Conservation (phyloP, 2,329 filamentous ascomycete genomes). For the Venturia aucupariae region DNA sequence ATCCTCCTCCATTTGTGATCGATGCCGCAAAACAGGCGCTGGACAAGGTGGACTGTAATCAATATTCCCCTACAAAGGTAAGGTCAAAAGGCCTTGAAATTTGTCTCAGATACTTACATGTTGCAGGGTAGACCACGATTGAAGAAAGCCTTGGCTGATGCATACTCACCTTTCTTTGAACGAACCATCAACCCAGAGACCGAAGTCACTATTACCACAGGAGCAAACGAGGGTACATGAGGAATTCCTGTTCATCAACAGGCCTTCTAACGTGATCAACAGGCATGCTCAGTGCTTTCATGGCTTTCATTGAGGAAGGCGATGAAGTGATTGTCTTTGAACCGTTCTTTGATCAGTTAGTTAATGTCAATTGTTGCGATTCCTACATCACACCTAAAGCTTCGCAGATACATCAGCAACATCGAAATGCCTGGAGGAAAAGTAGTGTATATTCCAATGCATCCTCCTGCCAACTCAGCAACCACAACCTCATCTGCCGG, state of each 20-base stretch:
- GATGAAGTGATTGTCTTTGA: conserved; percentile 98
- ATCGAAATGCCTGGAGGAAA: conserved; percentile 97
- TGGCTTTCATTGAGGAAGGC: conserved; percentile 89
- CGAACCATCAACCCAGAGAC: conserved; percentile 75
- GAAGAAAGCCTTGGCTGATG: conserved; percentile 85
- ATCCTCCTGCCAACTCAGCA: conserved; percentile 73
- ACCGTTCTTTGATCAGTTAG: conserved; percentile 93
- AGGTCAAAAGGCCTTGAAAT: background rate
- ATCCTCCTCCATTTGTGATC: conserved; percentile 82
- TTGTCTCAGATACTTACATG: background rate
- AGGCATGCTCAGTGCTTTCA: conserved; percentile 93
- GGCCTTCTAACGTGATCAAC: background rate
- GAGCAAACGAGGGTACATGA: conserved; percentile 62
- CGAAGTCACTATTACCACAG: conserved; percentile 90
- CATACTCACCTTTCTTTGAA: conserved; percentile 85
- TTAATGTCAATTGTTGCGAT: conserved; percentile 5
- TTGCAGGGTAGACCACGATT: conserved; percentile 66
- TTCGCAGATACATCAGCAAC: conserved; percentile 74
- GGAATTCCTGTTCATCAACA: background rate
- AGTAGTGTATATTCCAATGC: conserved; percentile 90
- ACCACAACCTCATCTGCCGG: conserved; percentile 71
- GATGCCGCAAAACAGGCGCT: conserved; percentile 85
- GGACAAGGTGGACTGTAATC: conserved; percentile 90
- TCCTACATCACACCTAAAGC: background rate
- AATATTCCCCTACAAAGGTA: conserved; percentile 84